phyloP scores from a whole-genome alignment of 768 basidiomycete genomes.

The Podaxis carcinomalis region DNA sequence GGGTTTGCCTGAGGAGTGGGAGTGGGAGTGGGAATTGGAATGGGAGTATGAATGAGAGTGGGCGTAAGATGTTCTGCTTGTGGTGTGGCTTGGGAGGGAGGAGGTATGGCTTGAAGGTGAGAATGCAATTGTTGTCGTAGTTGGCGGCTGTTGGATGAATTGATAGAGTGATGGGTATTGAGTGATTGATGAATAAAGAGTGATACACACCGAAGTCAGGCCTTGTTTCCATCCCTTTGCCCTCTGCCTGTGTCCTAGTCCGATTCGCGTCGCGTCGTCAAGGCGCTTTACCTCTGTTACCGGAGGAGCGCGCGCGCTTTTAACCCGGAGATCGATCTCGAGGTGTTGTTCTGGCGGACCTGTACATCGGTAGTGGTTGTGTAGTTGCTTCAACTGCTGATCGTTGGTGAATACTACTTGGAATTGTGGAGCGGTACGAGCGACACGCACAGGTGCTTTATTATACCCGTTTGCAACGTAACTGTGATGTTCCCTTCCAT shows the following conservation, averaged over 20 bases:
- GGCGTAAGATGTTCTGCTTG: not conserved
- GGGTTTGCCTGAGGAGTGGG: not conserved
- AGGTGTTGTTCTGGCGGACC: not conserved
- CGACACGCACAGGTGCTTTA: not conserved
- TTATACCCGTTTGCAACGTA: not conserved
- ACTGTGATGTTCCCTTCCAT: not conserved
- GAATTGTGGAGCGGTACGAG: not conserved
- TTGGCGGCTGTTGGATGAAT: not conserved
- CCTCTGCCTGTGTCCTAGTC: not conserved
- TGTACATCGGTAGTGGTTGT: not conserved
- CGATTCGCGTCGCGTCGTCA: not conserved
- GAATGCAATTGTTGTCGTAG: not conserved
- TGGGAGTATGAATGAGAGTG: not conserved
- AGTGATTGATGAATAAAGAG: not conserved
- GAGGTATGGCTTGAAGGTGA: not conserved
- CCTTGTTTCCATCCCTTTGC: not conserved
- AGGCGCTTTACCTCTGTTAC: not conserved
- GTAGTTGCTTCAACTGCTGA: not conserved
- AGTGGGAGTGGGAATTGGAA: not conserved
- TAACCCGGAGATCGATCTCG: not conserved
- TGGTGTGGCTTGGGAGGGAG: slow-evolving; percentile 2
- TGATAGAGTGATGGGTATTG: not conserved
- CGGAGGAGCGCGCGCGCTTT: too few relatives aligned
- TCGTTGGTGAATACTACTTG: not conserved
- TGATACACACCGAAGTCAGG: not conserved